These are phyloP conservation scores for Globisporangium nunn DNA, from an alignment of 352 stramenopile genomes.

Conservation along the genomic window DNA sequence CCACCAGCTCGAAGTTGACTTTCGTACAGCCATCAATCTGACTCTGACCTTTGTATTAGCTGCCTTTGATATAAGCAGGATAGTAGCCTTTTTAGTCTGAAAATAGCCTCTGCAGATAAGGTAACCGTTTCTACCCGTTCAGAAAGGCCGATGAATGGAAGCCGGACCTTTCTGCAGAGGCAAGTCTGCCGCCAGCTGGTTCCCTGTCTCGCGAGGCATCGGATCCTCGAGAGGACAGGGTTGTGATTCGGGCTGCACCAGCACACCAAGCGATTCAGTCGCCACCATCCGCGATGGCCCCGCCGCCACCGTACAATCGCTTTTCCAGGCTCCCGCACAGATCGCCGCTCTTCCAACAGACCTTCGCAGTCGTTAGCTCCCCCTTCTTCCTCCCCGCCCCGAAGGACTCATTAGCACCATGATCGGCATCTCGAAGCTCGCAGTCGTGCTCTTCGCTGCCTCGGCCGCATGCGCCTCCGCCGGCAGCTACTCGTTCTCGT, in stretches of 20 bases:
- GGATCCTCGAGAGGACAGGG: neutral
- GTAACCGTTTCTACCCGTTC: neutral
- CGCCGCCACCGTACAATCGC: slow-evolving; percentile 14
- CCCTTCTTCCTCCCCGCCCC: slow-evolving; percentile 3
- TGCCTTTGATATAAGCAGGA: too few relatives aligned
- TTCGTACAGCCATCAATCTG: neutral
- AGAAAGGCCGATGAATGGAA: neutral
- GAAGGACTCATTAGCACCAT: slow-evolving; percentile 3
- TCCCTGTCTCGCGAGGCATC: neutral
- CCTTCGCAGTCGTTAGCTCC: slow-evolving; percentile 3
- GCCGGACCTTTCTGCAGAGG: slow-evolving; percentile 9
- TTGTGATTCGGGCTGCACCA: neutral
- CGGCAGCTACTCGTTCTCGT: slow-evolving; percentile 15
- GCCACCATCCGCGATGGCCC: neutral
- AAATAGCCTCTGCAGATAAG: neutral
- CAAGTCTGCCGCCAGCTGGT: slow-evolving; percentile 6
- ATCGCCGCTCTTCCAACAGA: slow-evolving; percentile 6
- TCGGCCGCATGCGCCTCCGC: slow-evolving; percentile 10
- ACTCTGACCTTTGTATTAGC: neutral
- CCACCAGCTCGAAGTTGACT: neutral
- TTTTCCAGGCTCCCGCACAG: slow-evolving; percentile 23
- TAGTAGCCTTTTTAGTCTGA: neutral
- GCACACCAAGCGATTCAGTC: slow-evolving; percentile 4
- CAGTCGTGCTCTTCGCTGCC: slow-evolving; percentile 10
- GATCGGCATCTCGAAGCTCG: slow-evolving; percentile 14